Base-by-base conservation (phyloP, 257 asterid genomes). In the Scutellaria baicalensis region DNA sequence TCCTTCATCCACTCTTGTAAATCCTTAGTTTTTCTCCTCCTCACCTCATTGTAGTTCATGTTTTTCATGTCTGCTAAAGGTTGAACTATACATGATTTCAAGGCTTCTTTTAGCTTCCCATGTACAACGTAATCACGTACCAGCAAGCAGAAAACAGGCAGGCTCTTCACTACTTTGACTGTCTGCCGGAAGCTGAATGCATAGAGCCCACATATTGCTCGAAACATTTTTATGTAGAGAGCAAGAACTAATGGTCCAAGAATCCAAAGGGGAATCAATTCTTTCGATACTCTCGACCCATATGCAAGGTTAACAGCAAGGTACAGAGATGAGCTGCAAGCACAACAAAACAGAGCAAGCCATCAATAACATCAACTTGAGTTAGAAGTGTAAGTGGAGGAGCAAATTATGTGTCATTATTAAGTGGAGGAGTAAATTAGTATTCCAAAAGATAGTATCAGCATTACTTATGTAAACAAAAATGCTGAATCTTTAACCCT, bases 181-280 rank as follows among this genome's bases (percentile, higher is more conserved):
- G 86, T 79, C 83, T 79, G 87, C 72, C 75, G 82, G 78, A 86
- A 88, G 90, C 84, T 76, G 84, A 81, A 87, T 38, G 72, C 89
- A 63, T 85, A 93, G 66, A 87, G 84, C 16, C 83, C 78, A 45
- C 81, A 78, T 49, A 93, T 61, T 59, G 77, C 85, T 50, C 36
- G 88, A 50, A 86, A 76, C 70, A 84, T 64, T 86, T 84, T 88
- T 60, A 87, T 14, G 50, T 90, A 82, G 68, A 87, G 78, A 51
- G 89, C 82, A 12, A 78, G 77, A 42, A 84, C n/a, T 42, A 93
- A 68, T 16, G 98, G 98, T 39, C 98, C 98, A 52, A 86, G 51
- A 76, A 87, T 72, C 98, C 98, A 93, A 16, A 92, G 68, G 50
- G 97, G 98, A 18, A 80, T 74, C 75, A 90, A 77, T 75, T 92